Conservation (phyloP, 306 rosid genomes). For the Cicer cuneatum region DNA sequence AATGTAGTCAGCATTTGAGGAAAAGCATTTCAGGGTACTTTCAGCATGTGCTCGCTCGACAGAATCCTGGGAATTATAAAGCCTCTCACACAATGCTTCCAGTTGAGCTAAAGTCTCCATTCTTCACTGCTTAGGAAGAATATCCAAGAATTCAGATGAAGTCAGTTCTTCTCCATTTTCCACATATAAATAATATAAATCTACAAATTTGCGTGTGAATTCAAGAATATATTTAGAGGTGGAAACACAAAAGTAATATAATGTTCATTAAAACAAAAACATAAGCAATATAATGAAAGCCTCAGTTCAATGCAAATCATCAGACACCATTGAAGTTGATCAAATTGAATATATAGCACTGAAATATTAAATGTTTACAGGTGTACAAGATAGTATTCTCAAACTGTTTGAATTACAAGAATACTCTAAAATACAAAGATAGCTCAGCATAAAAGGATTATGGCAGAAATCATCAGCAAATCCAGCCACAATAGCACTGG, state of each 20-base stretch:
- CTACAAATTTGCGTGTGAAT: constrained; percentile 49
- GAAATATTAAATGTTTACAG: constrained; percentile 52
- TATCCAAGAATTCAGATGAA: constrained; percentile 52
- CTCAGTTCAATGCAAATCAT: constrained; percentile 43
- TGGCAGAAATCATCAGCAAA: constrained; percentile 41
- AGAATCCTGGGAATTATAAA: constrained; percentile 59
- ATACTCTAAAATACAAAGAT: constrained; percentile 53
- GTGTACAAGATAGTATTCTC: constrained; percentile 48
- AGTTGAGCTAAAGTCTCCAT: constrained; percentile 64
- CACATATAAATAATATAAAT: constrained; percentile 45
- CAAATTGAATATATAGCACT: constrained; percentile 43
- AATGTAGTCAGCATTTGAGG: constrained; percentile 53
- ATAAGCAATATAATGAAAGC: constrained; percentile 38
- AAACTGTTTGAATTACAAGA: constrained; percentile 54
- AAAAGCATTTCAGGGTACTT: constrained; percentile 59
- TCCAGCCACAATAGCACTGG: constrained; percentile 49
- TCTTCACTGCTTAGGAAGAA: constrained; percentile 50
- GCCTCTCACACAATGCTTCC: constrained; percentile 59
- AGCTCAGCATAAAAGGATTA: constrained; percentile 44
- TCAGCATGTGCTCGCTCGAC: constrained; percentile 63
- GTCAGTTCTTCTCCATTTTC: constrained; percentile 49
- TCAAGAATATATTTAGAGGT: constrained; percentile 46
- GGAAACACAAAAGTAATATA: constrained; percentile 43
- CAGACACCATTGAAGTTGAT: constrained; percentile 40
- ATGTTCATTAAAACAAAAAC: constrained; percentile 31